Percentiles rank a stretch among this genome's conserved stretches.
phyloP scores from a whole-genome alignment of 305 asterid genomes.

The Stenogyne calaminthoides region DNA sequence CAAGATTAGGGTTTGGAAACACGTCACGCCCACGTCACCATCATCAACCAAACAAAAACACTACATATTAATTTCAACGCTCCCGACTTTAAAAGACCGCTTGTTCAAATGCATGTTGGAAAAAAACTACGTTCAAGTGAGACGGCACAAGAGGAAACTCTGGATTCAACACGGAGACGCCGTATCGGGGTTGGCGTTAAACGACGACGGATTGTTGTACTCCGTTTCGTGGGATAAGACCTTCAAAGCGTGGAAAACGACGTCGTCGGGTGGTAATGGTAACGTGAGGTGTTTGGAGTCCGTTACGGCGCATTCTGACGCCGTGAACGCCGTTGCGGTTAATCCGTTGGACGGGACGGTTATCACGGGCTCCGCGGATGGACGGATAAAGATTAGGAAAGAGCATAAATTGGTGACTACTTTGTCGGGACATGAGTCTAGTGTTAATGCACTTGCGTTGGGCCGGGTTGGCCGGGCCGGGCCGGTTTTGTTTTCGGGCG shows the following conservation, averaged over 20 bases:
- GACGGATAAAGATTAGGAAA: slow-evolving; percentile 53
- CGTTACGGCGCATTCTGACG: slow-evolving; percentile 57
- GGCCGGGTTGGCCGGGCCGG: slow-evolving; percentile 36
- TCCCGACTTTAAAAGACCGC: slow-evolving; percentile 62
- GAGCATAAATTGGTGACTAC: slow-evolving; percentile 27
- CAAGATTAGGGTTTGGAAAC: slow-evolving; percentile 66
- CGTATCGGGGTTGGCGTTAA: slow-evolving; percentile 52
- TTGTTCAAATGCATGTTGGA: slow-evolving; percentile 36
- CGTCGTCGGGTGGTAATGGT: slow-evolving; percentile 29
- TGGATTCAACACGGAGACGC: slow-evolving; percentile 68
- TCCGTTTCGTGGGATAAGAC: slow-evolving; percentile 69
- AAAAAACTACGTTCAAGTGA: slow-evolving; percentile 54
- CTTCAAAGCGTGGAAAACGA: slow-evolving; percentile 54
- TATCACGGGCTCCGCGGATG: slow-evolving; percentile 67
- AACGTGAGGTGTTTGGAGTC: slow-evolving; percentile 44
- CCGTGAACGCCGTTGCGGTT: slow-evolving; percentile 54
- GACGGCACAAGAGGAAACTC: slow-evolving; percentile 58
- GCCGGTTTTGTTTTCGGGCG: slow-evolving; percentile 50
- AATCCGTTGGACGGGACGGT: slow-evolving; percentile 32
- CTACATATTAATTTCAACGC: slow-evolving; percentile 46
- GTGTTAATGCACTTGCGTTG: slow-evolving; percentile 58
- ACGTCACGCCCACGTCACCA: too few species aligned
- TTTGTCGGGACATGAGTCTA: slow-evolving; percentile 41
- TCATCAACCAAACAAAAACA: slow-evolving; percentile 28
- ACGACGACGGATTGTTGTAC: slow-evolving; percentile 41